Evolutionary conservation across 1,139 yeast genomes (phyloP), one percentile per base, ranked within the genome.

Genomic region (Scheffersomyces quercinus): DNA sequence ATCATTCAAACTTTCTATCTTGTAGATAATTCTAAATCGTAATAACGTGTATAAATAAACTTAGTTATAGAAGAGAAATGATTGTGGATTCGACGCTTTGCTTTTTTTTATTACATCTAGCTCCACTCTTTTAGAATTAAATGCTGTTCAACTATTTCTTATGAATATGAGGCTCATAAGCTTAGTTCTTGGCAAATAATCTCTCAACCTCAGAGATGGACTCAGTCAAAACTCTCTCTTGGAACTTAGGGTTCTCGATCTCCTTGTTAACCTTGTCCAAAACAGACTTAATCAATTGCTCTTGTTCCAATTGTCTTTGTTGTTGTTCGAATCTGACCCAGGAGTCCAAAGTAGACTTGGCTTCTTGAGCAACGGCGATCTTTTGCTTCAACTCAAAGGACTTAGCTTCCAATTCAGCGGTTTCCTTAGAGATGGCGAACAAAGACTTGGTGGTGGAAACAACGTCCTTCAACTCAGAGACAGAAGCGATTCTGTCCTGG

Each of bases 311-410:
- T 80, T 89, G 96, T 78, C 98, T 93, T 61, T 91, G 95, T 67
- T 89, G 91, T 58, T 89, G 86, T 79, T 93, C 99, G 73, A 88
- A 89, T 83, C 98, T 89, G 60, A 90, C 98, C 99, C 99, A 93
- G 31, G 98, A 89, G 75, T 93, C 99, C 67, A 93, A 83, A 49
- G 93, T 96, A 47, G 95, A 75, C 79, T 87, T 90, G 64, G 98
- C 98, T 78, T 90, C 97, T 50, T 75, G 60, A 49, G 95, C 93
- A 59, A 89, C 82, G 53, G 85, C 93, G 56, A 88, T 89, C 67
- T 84, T 74, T 79, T 93, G 99, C 79, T 90, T 87, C 68, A 88
- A 81, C 73, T 86, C 96, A 62, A 91, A 93, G 42, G 93, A 83
- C 73, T 89, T 81, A 53, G 97, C 95, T 81, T 93, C 99, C 62